Evolutionary conservation across 257 asterid genomes (phyloP).

Genomic region (Leonotis leonurus): DNA sequence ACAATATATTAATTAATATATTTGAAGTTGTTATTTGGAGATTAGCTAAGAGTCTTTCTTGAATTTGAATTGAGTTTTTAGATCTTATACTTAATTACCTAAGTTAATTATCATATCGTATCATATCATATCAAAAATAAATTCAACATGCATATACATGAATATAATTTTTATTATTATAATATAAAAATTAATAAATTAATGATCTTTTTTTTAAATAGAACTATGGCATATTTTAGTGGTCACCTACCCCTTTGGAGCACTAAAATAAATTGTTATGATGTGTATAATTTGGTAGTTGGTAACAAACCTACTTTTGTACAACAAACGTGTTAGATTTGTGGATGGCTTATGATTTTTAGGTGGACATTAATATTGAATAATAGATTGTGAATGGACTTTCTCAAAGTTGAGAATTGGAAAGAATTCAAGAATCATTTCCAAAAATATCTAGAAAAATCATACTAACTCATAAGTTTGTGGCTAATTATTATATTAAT

Average conservation of each 20-base stretch:
- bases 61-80: no score
- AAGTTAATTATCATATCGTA: no score
- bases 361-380: neutral
- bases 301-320: constrained; percentile 7
- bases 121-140: neutral
- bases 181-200: no score
- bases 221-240: neutral
- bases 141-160: neutral
- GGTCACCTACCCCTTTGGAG: neutral
- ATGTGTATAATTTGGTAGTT: neutral
- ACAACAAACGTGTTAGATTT: constrained; percentile 2
- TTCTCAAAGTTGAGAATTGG: neutral
- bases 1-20: neutral
- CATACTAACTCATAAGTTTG: no score
- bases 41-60: no score
- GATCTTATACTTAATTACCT: no score
- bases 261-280: neutral
- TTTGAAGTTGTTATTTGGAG: neutral
- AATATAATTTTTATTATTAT: neutral
- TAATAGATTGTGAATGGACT: neutral
- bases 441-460: no score
- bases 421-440: no score
- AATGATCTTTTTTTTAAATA: no score
- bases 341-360: neutral
- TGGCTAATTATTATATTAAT: no score